Evolutionary conservation across 2,329 filamentous ascomycete genomes (phyloP).

Genomic region (Trichothecium sympodiale): DNA sequence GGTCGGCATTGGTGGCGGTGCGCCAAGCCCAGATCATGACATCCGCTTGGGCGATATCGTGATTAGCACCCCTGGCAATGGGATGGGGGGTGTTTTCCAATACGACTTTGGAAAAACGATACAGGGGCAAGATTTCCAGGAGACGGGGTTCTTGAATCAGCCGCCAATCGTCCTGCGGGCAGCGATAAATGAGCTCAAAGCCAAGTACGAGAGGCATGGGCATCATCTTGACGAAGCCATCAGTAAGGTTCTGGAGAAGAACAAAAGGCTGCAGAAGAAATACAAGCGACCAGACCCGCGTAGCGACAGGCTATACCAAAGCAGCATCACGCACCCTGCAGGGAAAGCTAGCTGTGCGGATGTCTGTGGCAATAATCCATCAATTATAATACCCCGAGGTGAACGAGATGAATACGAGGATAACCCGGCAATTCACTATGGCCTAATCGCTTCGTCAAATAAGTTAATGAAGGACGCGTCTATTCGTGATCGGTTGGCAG

Average conservation of each 20-base stretch:
- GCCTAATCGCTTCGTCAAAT: slow-evolving; percentile 20
- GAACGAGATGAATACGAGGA: no score
- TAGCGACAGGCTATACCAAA: slow-evolving; percentile 1
- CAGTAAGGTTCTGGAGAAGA: slow-evolving; percentile 1
- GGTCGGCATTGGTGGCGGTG: slow-evolving; percentile 22
- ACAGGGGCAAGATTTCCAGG: slow-evolving; percentile 3
- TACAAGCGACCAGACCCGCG: not conserved
- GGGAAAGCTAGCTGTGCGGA: no score
- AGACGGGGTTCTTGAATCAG: slow-evolving; percentile 4
- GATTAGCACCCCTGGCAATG: slow-evolving; percentile 6
- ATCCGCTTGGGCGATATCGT: slow-evolving; percentile 15
- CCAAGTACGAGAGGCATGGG: slow-evolving; percentile 9
- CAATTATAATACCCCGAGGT: no score
- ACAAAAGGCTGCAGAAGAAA: slow-evolving; percentile 1
- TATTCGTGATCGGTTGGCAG: slow-evolving; percentile 13
- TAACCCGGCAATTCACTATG: slow-evolving; percentile 9
- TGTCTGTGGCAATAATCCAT: no score
- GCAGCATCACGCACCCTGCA: no score
- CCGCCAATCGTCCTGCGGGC: slow-evolving; percentile 4
- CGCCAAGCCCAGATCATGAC: slow-evolving; percentile 16
- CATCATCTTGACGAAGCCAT: slow-evolving; percentile 8
- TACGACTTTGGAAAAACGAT: slow-evolving; percentile 8
- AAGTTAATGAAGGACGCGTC: slow-evolving; percentile 23
- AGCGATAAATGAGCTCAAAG: slow-evolving; percentile 3
- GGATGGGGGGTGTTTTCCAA: slow-evolving; percentile 2